Percentiles rank a stretch among this genome's conserved stretches.
These are phyloP conservation scores for Alternaria gaisen DNA, from an alignment of 2,329 filamentous ascomycete species.

Conservation along the genomic window DNA sequence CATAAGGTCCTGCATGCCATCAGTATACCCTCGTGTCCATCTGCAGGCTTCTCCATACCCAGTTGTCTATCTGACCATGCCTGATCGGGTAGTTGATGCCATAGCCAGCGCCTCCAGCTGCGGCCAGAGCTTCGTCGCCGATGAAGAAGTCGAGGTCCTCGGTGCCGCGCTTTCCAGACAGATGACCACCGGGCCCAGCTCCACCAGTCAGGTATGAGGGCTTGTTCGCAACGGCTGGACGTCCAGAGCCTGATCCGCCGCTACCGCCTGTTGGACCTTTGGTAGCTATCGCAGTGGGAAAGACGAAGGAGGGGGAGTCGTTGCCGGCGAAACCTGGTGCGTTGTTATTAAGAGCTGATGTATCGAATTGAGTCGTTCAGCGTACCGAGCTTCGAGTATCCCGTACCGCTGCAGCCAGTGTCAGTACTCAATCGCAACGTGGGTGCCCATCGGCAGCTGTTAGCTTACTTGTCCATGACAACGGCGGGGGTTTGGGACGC, in stretches of 20 bases:
- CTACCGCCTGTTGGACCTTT: slow-evolving; percentile 77
- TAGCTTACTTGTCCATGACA: slow-evolving; percentile 99
- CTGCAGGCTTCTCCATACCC: slow-evolving; percentile 66
- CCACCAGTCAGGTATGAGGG: slow-evolving; percentile 94
- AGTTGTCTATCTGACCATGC: slow-evolving; percentile 98
- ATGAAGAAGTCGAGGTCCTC: slow-evolving; percentile 99
- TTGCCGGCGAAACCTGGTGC: slow-evolving; percentile 92
- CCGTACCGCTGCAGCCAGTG: slow-evolving; percentile 81
- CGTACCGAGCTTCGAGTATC: slow-evolving; percentile 98
- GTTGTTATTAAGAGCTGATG: slow-evolving; percentile 47
- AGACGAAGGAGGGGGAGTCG: slow-evolving; percentile 98
- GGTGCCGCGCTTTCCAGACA: slow-evolving; percentile 92
- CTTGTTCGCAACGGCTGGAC: slow-evolving; percentile 91
- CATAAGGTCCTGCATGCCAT: slow-evolving; percentile 82
- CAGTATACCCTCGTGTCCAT: slow-evolving; percentile 12
- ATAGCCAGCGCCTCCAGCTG: slow-evolving; percentile 87
- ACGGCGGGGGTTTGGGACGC: slow-evolving; percentile 99
- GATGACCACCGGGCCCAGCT: slow-evolving; percentile 80
- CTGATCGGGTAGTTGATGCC: slow-evolving; percentile 97
- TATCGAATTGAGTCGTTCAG: slow-evolving; percentile 6
- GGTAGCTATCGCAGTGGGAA: slow-evolving; percentile 97
- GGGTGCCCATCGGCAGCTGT: slow-evolving; percentile 39
- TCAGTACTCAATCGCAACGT: slow-evolving; percentile 47
- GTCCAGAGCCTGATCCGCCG: slow-evolving; percentile 82
- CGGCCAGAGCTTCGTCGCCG: slow-evolving; percentile 91